Base-by-base conservation (phyloP, 2,329 filamentous ascomycete species). In the Epichloe typhina region DNA sequence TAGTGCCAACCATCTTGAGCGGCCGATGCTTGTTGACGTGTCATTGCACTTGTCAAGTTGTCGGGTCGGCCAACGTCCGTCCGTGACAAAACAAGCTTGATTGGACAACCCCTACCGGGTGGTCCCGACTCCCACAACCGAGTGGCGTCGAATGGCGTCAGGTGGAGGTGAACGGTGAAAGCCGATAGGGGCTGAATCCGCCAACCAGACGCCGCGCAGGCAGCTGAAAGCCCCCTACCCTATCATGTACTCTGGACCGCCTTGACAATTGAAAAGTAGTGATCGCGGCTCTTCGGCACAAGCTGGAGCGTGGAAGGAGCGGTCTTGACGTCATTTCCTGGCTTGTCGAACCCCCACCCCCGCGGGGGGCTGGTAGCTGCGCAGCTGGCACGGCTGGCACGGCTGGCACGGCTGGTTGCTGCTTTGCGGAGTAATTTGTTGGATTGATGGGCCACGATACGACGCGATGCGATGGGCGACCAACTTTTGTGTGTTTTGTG, bases 1-100 rank as follows among this genome's bases (percentile, higher is more conserved):
- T 26, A 82, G 80, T 0, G 80, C 72, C 52, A 86, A 86, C 57
- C 73, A 68, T 54, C 60, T 86, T 45, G 58, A 66, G 13, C 64
- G 71, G 3, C 64, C 69, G 6, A 65, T 73, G 23, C 6, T 69
- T 31, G 8, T 69, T 31, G 3, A 31, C 9, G 26, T 13, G n/a
- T 42, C 40, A 42, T 42, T 21, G 40, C 39, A 42, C 40, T 19
- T 11, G 3, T 31, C 26, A 31, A 31, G 13, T 23, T 33, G 13
- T 44, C 21, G 6, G 17, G 42, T 44, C 23, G 23, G 42, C 23
- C 42, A 33, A 31, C 42, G 23, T 44, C 21, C 21, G 42, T n/a
- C 26, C 42, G 12, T 38, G 12, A 40, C 12, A 17, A 48, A 48
- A 48, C 46, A 41, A 48, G 46, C 36, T 48, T 11, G 4, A 40